A percentile compares a stretch with the other conserved stretches of the same genome.
Conservation (phyloP, 306 rosid species). For the Acacia confusa region DNA sequence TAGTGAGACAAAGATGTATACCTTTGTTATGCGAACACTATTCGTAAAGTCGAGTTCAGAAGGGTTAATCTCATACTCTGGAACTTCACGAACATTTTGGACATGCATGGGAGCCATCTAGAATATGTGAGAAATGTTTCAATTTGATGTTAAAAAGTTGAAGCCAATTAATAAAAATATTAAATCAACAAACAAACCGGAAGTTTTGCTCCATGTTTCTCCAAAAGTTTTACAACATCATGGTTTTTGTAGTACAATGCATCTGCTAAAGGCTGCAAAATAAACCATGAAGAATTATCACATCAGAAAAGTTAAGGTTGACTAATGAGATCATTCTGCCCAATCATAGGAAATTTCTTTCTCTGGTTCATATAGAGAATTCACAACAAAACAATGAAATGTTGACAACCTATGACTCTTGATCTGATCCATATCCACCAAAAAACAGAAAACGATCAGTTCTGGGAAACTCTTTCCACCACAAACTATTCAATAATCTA, state of each 20-base stretch:
- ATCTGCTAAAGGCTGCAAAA: constrained; percentile 86
- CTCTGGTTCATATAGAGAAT: background rate
- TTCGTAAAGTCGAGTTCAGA: constrained; percentile 84
- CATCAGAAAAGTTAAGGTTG: background rate
- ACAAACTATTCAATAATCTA: background rate
- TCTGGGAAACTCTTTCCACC: background rate
- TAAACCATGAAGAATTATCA: background rate
- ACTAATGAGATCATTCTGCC: background rate
- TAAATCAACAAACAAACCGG: constrained; percentile 45
- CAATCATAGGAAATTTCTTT: background rate
- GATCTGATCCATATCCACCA: background rate
- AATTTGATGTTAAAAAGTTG: background rate
- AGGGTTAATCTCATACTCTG: constrained; percentile 87
- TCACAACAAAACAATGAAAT: background rate
- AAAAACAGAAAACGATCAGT: background rate
- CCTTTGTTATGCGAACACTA: constrained; percentile 86
- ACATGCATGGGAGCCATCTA: constrained; percentile 94
- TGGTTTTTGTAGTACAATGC: constrained; percentile 76
- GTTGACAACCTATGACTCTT: background rate
- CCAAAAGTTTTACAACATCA: constrained; percentile 75
- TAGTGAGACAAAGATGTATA: constrained; percentile 21
- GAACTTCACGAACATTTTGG: constrained; percentile 75
- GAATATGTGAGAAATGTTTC: background rate
- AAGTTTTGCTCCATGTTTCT: constrained; percentile 80
- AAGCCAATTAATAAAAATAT: background rate